A percentile compares a stretch with the other conserved stretches of the same genome.
Conservation (phyloP, 257 asterid species). For the Nemophila menziesii region DNA sequence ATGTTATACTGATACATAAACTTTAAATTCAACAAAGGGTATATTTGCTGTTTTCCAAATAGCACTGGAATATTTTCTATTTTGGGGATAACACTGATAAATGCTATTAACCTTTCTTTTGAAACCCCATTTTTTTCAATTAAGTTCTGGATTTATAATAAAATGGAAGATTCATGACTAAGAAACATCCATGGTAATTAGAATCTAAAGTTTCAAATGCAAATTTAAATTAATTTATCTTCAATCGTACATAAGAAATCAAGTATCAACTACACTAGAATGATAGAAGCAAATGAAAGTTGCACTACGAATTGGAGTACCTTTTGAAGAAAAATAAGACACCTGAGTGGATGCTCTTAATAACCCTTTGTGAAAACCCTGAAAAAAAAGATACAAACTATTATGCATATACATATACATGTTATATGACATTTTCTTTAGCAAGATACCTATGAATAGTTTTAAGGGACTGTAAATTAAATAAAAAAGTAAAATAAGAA, state of each 20-base stretch:
- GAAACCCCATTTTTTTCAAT: background rate
- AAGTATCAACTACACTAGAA: background rate
- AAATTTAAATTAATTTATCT: background rate
- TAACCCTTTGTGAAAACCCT: slow-evolving; percentile 36
- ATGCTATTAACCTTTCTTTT: too few relatives aligned
- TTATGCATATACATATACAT: background rate
- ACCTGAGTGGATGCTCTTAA: slow-evolving; percentile 28
- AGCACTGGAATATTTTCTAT: too few relatives aligned
- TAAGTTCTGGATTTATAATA: background rate
- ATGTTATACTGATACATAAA: too few relatives aligned
- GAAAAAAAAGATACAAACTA: slow-evolving; percentile 10
- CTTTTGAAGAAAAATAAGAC: slow-evolving; percentile 46
- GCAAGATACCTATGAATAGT: too few relatives aligned
- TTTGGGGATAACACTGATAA: too few relatives aligned
- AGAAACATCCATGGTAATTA: background rate
- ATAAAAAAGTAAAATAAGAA: background rate
- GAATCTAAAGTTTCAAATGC: background rate
- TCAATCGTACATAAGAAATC: background rate
- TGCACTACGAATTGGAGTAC: background rate
- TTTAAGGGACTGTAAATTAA: background rate
- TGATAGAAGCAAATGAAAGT: background rate
- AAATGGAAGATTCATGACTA: background rate
- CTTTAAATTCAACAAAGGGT: too few relatives aligned
- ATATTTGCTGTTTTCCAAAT: too few relatives aligned
- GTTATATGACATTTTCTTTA: background rate